phyloP scores from a whole-genome alignment of 768 basidiomycete species.

The Austroboletus festivus region DNA sequence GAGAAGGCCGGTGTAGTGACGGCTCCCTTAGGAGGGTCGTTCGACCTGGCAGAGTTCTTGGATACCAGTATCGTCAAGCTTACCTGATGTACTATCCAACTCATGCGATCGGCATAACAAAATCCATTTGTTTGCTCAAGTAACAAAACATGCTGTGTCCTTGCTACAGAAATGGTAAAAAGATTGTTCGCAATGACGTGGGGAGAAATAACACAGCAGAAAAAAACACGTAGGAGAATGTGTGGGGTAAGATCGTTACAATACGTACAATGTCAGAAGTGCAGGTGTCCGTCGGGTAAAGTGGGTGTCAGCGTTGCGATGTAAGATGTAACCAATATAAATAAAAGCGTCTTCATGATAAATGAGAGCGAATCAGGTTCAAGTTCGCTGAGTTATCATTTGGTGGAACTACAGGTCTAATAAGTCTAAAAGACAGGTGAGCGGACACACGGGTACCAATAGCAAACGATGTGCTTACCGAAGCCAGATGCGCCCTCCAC shows the following conservation, averaged over 20 bases:
- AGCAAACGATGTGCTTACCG: conserved; percentile 40
- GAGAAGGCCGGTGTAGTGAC: conserved; percentile 72
- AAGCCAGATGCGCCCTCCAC: conserved; percentile 59
- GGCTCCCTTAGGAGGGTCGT: conserved; percentile 49
- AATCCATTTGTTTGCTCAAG: background rate
- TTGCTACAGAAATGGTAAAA: conserved; percentile 2
- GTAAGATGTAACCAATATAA: conserved; percentile 18
- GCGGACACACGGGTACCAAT: background rate
- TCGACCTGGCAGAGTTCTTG: conserved; percentile 56
- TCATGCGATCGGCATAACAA: too few relatives aligned
- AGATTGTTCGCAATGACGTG: conserved; percentile 12
- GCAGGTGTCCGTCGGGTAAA: conserved; percentile 13
- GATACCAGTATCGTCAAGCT: conserved; percentile 51
- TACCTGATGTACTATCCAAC: conserved; percentile 35
- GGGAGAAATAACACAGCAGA: conserved; percentile 11
- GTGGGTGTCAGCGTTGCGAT: background rate
- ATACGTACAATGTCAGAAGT: conserved; percentile 13
- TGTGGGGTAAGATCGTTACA: conserved; percentile 3
- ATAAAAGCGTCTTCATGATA: conserved; percentile 19
- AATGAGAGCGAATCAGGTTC: conserved; percentile 17
- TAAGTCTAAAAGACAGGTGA: conserved; percentile 14
- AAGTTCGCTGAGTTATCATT: conserved; percentile 23
- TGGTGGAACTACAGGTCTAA: conserved; percentile 19
- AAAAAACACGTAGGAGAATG: conserved; percentile 3
- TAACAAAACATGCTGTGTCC: background rate